Evolutionary conservation across 768 basidiomycete species (phyloP).

Genomic region (Mrakia hoshinonis): DNA sequence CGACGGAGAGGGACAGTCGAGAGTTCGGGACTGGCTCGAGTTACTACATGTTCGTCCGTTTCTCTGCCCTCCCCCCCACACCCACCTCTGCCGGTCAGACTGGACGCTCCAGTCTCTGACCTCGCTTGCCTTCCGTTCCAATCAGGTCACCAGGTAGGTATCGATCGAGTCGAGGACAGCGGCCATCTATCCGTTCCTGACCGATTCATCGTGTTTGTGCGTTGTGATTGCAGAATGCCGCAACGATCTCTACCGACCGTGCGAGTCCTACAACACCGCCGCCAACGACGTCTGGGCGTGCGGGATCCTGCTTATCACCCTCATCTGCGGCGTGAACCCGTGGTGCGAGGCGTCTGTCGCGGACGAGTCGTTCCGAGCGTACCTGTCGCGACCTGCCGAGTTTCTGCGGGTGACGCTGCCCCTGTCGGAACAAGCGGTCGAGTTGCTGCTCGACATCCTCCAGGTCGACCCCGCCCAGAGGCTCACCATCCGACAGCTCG

Average conservation of each 20-base stretch:
- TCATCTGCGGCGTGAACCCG: constrained; percentile 64
- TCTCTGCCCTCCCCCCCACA: constrained; percentile 46
- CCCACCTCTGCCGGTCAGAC: constrained; percentile 87
- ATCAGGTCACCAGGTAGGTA: constrained; percentile 41
- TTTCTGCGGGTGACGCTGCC: background rate
- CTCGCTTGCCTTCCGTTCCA: constrained; percentile 82
- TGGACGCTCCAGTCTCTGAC: constrained; percentile 38
- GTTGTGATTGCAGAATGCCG: constrained; percentile 2
- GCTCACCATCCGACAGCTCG: constrained; percentile 53
- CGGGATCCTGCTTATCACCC: constrained; percentile 84
- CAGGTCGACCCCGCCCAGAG: constrained; percentile 60
- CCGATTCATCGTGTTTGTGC: too few species aligned
- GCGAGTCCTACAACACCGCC: constrained; percentile 69
- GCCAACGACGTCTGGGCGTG: constrained; percentile 93
- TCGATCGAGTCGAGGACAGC: too few species aligned
- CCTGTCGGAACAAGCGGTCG: constrained; percentile 42
- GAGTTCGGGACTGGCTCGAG: constrained; percentile 56
- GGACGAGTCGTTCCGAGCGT: constrained; percentile 59
- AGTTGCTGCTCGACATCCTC: constrained; percentile 63
- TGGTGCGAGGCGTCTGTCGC: constrained; percentile 66
- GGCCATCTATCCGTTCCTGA: background rate
- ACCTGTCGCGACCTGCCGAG: constrained; percentile 58
- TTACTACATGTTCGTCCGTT: constrained; percentile 40
- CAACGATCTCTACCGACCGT: constrained; percentile 52
- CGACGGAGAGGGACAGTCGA: constrained; percentile 69